A percentile compares a stretch with the other conserved stretches of the same genome.
phyloP scores from a whole-genome alignment of 73 alveolate genomes.

The Symbiodinium pilosum region DNA sequence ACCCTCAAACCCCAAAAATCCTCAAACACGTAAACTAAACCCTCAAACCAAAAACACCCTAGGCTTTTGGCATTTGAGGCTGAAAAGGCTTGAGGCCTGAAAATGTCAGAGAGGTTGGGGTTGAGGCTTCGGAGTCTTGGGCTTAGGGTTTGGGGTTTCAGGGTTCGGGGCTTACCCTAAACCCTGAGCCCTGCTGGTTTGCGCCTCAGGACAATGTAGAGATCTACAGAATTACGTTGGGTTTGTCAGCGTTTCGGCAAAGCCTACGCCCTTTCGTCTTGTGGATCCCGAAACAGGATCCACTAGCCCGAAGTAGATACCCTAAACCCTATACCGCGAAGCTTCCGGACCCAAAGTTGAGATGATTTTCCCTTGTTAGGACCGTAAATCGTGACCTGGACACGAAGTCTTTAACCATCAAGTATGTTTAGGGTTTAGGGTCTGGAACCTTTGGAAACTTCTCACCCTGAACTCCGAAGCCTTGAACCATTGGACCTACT shows the following conservation, averaged over 20 bases:
- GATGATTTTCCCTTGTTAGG: too few relatives aligned
- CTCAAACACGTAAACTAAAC: background rate
- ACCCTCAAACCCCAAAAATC: background rate
- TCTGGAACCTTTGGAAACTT: too few relatives aligned
- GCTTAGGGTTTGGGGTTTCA: background rate
- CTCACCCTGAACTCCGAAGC: too few relatives aligned
- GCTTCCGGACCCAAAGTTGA: too few relatives aligned
- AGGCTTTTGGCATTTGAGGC: background rate
- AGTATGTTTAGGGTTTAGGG: too few relatives aligned
- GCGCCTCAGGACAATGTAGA: background rate
- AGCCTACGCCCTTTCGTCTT: too few relatives aligned
- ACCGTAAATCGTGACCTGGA: too few relatives aligned
- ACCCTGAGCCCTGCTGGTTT: too few relatives aligned
- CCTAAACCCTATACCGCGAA: too few relatives aligned
- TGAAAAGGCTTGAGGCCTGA: background rate
- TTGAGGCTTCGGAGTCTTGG: background rate
- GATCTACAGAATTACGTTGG: background rate
- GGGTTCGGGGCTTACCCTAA: background rate
- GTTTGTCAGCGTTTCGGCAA: background rate
- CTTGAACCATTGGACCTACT: background rate
- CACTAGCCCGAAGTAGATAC: too few relatives aligned
- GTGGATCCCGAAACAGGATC: too few relatives aligned
- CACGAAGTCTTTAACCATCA: too few relatives aligned
- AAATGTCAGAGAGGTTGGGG: background rate
- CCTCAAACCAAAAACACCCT: background rate